phyloP scores from a whole-genome alignment of 768 basidiomycete species.

The Scleroderma bovista region DNA sequence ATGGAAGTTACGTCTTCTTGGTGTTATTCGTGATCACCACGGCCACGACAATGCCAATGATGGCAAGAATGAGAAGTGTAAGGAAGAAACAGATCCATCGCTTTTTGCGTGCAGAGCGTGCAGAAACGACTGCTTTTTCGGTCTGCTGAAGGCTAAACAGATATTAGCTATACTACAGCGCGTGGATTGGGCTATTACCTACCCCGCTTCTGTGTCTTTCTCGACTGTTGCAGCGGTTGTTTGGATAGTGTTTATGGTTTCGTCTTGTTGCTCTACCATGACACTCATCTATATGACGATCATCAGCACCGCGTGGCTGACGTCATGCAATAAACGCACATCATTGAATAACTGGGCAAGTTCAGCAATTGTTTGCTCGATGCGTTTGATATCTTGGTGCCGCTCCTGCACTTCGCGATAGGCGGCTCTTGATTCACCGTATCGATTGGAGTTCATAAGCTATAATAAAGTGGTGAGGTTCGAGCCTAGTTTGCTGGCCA shows the following conservation, averaged over 20 bases:
- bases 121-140: slow-evolving; percentile 80
- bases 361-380: slow-evolving; percentile 89
- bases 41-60: slow-evolving; percentile 59
- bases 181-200: slow-evolving; percentile 17
- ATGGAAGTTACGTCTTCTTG: slow-evolving; percentile 20
- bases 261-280: slow-evolving; percentile 91
- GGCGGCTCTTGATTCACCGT: slow-evolving; percentile 82
- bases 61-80: slow-evolving; percentile 56
- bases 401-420: slow-evolving; percentile 97
- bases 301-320: not conserved
- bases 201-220: slow-evolving; percentile 86
- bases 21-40: slow-evolving; percentile 47
- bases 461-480: slow-evolving; percentile 24
- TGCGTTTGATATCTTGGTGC: slow-evolving; percentile 92
- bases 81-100: slow-evolving; percentile 96
- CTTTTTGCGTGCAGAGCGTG: slow-evolving; percentile 87
- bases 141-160: slow-evolving; percentile 67
- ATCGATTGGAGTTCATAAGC: slow-evolving; percentile 89
- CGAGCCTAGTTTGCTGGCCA: not conserved
- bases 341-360: slow-evolving; percentile 96
- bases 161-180: slow-evolving; percentile 1
- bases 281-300: slow-evolving; percentile 70
- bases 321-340: slow-evolving; percentile 37
- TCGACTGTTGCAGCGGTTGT: slow-evolving; percentile 67
- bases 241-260: slow-evolving; percentile 79